Percentiles rank a stretch among this genome's conserved stretches.
Evolutionary conservation across 1,139 yeast genomes (phyloP).

Genomic region (Wickerhamomyces sp.): DNA sequence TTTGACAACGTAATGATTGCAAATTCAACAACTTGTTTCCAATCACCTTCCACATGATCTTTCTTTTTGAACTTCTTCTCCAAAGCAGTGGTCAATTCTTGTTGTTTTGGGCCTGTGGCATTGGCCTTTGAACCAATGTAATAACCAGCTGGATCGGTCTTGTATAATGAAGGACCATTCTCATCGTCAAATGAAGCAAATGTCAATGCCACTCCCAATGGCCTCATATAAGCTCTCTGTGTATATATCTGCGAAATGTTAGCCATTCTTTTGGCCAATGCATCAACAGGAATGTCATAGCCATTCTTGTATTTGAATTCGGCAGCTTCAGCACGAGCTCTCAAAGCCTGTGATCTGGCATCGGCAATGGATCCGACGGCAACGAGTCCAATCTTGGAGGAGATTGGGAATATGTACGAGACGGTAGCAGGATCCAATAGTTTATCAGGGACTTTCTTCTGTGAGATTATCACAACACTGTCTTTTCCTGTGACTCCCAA

Average conservation of each 20-base stretch:
- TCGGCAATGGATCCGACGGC: slow-evolving; percentile 97
- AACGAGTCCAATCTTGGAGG: slow-evolving; percentile 81
- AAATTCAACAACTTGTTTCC: slow-evolving; percentile 86
- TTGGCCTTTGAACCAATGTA: slow-evolving; percentile 89
- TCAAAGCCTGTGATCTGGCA: slow-evolving; percentile 82
- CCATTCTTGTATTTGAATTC: slow-evolving; percentile 94
- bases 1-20: slow-evolving; percentile 83
- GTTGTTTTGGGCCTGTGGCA: slow-evolving; percentile 96
- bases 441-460: slow-evolving; percentile 95
- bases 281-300: slow-evolving; percentile 95
- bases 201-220: slow-evolving; percentile 89
- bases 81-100: slow-evolving; percentile 84
- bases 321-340: slow-evolving; percentile 92
- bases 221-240: slow-evolving; percentile 99
- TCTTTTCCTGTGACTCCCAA: slow-evolving; percentile 84
- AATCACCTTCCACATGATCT: slow-evolving; percentile 69
- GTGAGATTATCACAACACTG: slow-evolving; percentile 86
- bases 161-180: slow-evolving; percentile 83
- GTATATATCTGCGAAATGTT: slow-evolving; percentile 92
- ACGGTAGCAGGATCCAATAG: slow-evolving; percentile 82
- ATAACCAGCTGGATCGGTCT: slow-evolving; percentile 97
- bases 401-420: slow-evolving; percentile 76
- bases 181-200: slow-evolving; percentile 86
- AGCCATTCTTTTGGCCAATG: slow-evolving; percentile 91
- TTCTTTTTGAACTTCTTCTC: slow-evolving; percentile 88